These are phyloP conservation scores for Claviceps humidiphila DNA, from an alignment of 2,329 filamentous ascomycete genomes.

Conservation along the genomic window DNA sequence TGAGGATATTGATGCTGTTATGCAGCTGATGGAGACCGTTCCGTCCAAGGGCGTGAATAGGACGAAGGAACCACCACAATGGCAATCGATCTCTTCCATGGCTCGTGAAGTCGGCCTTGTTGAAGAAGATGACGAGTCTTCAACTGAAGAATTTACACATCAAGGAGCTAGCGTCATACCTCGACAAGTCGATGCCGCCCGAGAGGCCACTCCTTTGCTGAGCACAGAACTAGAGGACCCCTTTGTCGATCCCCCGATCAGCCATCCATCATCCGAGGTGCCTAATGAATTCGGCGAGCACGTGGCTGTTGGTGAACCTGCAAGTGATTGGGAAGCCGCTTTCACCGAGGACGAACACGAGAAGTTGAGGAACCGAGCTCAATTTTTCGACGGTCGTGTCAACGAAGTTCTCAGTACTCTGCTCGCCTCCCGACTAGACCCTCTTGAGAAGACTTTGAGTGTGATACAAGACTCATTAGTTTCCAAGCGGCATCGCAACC, in stretches of 20 bases:
- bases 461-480: conserved; percentile 60
- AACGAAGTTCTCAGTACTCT: conserved; percentile 72
- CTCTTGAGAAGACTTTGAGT: conserved; percentile 66
- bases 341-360: conserved; percentile 72
- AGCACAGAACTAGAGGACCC: conserved; percentile 49
- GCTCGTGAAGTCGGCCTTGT: conserved; percentile 32
- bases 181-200: conserved; percentile 34
- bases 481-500: conserved; percentile 39
- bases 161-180: conserved; percentile 58
- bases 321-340: conserved; percentile 86
- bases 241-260: conserved; percentile 39
- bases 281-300: conserved; percentile 26
- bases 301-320: conserved; percentile 41
- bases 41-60: conserved; percentile 65
- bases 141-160: conserved; percentile 43
- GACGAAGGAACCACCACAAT: conserved; percentile 31
- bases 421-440: conserved; percentile 62
- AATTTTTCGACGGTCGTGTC: conserved; percentile 85
- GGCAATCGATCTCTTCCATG: conserved; percentile 18
- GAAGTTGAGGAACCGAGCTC: conserved; percentile 67
- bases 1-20: conserved; percentile 84
- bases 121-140: conserved; percentile 33
- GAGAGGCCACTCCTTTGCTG: conserved; percentile 31
- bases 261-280: conserved; percentile 37
- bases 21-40: conserved; percentile 67